phyloP scores from a whole-genome alignment of 2,329 filamentous ascomycete species.

The Xylariaceae sp. region DNA sequence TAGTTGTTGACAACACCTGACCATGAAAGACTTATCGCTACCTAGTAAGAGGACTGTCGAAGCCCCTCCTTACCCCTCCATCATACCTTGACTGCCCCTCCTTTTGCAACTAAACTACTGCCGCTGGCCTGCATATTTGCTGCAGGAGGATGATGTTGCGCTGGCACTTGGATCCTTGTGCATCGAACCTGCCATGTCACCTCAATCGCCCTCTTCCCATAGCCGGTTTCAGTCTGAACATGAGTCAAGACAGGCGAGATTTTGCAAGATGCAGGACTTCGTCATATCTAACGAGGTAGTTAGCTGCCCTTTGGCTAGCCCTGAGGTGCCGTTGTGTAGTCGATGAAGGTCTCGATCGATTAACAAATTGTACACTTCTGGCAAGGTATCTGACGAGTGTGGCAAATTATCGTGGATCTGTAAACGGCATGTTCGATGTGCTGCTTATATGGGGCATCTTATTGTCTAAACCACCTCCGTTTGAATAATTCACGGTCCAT shows the following conservation, averaged over 20 bases:
- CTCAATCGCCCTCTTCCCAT: constrained; percentile 21
- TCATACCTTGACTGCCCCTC: constrained; percentile 36
- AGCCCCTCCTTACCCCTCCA: constrained; percentile 42
- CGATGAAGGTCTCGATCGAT: not conserved
- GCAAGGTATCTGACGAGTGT: not conserved
- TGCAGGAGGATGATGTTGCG: constrained; percentile 39
- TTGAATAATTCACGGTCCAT: constrained; percentile 6
- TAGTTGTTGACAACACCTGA: constrained; percentile 13
- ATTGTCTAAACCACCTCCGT: not conserved
- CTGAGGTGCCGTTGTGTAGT: constrained; percentile 12
- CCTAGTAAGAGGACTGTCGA: constrained; percentile 26
- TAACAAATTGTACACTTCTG: constrained; percentile 8
- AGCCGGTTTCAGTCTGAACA: constrained; percentile 6
- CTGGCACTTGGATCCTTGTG: constrained; percentile 38
- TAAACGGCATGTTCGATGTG: constrained; percentile 23
- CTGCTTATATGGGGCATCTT: not conserved
- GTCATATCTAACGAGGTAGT: constrained; percentile 26
- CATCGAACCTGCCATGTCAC: constrained; percentile 29
- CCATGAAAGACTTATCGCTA: constrained; percentile 7
- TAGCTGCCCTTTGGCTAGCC: constrained; percentile 2
- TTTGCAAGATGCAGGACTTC: constrained; percentile 16
- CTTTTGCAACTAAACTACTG: constrained; percentile 34
- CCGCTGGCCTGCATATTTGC: constrained; percentile 36
- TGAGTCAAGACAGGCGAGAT: constrained; percentile 6
- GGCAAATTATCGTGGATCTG: constrained; percentile 21